Percentiles rank a stretch among this genome's conserved stretches.
phyloP scores from a whole-genome alignment of 129 eudicot species.

The Gnaphalium uliginosum region DNA sequence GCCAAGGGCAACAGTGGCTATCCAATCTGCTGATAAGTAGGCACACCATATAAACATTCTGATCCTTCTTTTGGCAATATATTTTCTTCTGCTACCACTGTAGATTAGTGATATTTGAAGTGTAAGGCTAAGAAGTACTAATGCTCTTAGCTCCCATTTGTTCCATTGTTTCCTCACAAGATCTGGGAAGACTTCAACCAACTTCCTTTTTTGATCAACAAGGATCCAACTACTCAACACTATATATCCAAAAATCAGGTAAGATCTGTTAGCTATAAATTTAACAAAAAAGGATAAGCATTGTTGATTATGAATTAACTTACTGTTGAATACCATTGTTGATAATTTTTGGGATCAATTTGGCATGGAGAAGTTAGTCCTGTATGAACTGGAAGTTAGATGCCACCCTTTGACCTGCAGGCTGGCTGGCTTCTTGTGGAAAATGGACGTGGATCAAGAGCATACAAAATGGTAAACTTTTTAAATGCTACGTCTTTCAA shows the following conservation, averaged over 20 bases:
- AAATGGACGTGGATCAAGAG: background rate
- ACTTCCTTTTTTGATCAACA: background rate
- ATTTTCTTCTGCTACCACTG: background rate
- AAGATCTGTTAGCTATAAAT: too few relatives aligned
- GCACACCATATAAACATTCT: background rate
- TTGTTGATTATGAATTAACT: too few relatives aligned
- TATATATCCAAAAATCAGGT: background rate
- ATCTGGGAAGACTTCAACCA: background rate
- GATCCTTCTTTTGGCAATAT: background rate
- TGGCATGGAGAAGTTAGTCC: constrained; percentile 17
- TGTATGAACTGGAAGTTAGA: background rate
- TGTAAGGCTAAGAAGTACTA: background rate
- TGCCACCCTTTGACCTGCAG: background rate
- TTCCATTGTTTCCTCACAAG: background rate
- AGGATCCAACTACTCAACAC: background rate
- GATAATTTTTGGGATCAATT: constrained; percentile 23
- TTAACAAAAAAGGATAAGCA: too few relatives aligned
- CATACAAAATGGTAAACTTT: background rate
- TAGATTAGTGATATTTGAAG: background rate
- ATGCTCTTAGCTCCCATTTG: background rate
- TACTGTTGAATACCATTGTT: constrained; percentile 22
- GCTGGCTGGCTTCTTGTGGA: too few relatives aligned
- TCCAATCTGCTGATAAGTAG: background rate
- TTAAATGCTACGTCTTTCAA: background rate
- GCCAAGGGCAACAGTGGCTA: background rate